Evolutionary conservation across 768 basidiomycete genomes (phyloP).

Genomic region (Rhizopogon rudus): DNA sequence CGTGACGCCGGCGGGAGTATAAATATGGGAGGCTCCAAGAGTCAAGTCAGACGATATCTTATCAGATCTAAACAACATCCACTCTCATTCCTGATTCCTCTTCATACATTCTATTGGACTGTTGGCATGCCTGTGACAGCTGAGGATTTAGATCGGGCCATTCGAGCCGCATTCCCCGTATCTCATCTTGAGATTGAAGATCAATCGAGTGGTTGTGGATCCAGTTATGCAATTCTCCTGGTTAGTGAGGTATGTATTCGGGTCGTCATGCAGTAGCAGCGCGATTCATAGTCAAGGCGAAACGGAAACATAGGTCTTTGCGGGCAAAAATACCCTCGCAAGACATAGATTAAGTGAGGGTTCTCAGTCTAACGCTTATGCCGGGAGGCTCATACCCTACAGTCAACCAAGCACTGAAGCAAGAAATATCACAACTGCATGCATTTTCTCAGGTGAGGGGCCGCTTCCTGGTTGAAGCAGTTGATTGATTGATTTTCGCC

Average conservation of each 20-base stretch:
- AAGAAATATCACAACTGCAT: conserved; percentile 74
- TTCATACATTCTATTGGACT: conserved; percentile 1
- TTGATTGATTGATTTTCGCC: neutral
- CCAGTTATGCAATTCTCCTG: conserved; percentile 68
- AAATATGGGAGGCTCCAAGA: neutral
- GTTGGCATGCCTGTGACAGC: conserved; percentile 55
- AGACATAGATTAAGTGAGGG: conserved; percentile 64
- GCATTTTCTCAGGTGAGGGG: conserved; percentile 78
- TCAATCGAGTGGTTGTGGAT: conserved; percentile 76
- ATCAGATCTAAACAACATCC: conserved; percentile 17
- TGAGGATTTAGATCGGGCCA: conserved; percentile 52
- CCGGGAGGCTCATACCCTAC: conserved; percentile 6
- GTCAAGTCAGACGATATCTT: conserved; percentile 12
- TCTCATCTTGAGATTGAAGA: conserved; percentile 71
- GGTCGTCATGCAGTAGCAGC: neutral
- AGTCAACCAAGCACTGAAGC: conserved; percentile 79
- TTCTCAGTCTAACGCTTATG: neutral
- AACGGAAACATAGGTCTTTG: conserved; percentile 48
- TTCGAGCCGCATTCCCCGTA: conserved; percentile 60
- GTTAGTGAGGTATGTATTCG: conserved; percentile 61
- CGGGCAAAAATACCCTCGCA: conserved; percentile 76
- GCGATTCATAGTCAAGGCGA: neutral
- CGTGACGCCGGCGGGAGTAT: neutral
- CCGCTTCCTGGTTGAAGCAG: neutral
- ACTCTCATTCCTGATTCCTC: conserved; percentile 4